These are phyloP conservation scores for Eucalyptus pauciflora DNA, from an alignment of 345 rosid genomes.

Conservation along the genomic window DNA sequence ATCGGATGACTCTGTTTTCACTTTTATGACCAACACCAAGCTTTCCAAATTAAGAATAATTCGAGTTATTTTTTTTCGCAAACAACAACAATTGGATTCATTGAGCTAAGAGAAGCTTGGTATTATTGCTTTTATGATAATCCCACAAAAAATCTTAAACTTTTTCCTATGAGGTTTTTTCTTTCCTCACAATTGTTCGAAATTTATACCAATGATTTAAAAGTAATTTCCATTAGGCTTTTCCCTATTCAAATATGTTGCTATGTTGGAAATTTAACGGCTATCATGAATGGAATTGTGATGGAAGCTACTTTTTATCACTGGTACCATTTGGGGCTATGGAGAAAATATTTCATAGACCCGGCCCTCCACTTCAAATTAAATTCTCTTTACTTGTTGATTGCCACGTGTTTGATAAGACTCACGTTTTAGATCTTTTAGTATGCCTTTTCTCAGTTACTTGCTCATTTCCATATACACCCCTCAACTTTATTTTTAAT, in stretches of 20 bases:
- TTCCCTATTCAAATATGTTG: not conserved
- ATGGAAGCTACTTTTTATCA: too few relatives aligned
- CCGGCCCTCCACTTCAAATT: too few relatives aligned
- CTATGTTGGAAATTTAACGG: too few relatives aligned
- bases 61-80: not conserved
- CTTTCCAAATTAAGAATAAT: not conserved
- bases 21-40: not conserved
- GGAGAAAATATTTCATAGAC: too few relatives aligned
- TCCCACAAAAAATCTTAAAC: not conserved
- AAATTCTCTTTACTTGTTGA: too few relatives aligned
- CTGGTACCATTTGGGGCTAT: too few relatives aligned
- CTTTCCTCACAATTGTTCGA: not conserved
- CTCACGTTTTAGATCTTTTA: too few relatives aligned
- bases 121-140: not conserved
- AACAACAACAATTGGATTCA: not conserved
- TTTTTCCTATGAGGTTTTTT: not conserved
- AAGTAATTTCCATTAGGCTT: not conserved
- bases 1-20: not conserved
- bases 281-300: too few relatives aligned
- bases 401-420: rapidly evolving
- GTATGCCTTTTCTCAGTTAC: too few relatives aligned
- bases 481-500: too few relatives aligned
- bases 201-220: not conserved
- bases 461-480: too few relatives aligned
- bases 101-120: not conserved